Evolutionary conservation across 1,139 yeast species (phyloP), one percentile per base, ranked within the genome.

Genomic region (Yamadazyma buinensis): DNA sequence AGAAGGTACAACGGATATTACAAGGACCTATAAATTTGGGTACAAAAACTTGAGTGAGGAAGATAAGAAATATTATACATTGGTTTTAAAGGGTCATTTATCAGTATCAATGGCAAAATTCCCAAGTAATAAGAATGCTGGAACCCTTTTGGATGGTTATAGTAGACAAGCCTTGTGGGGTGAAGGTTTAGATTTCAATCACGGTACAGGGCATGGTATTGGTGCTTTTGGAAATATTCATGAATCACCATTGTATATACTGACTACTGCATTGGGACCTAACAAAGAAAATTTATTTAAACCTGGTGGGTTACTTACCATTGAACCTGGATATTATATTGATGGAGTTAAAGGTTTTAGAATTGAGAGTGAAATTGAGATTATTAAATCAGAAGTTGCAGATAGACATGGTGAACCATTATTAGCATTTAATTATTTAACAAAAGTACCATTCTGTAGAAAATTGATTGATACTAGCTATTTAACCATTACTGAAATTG

Each of bases 121-220:
- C 43, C 67, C 69, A 8, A 61, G 62, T 3, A 61, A 65, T 15
- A 48, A 59, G 4, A 36, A 43, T 12, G 61, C 74, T 1, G 75
- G 77, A 0, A 51, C 64, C 5, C 57, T 67, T 25, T 59, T 75
- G 28, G 80, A 75, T 44, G 57, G 70, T 0, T 57, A 70, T 33
- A 73, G 77, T 2, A 52, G 81, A 32, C 64, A 63, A 36, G 72
- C 77, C 2, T 55, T 75, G 40, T 70, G 75, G 75, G 63, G 64
- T 39, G 61, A 61, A 32, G 80, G 80, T 0, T 52, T 68, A 32
- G 72, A 67, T 42, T 75, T 65, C 46, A 69, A 67, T 33, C 81
- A 75, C 49, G 80, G 81, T 8, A 70, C 79, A 1, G 80, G 80
- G 0, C 81, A 75, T 48, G 81, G 81, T 1, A 69, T 75, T 5